Percentiles rank a stretch among this genome's conserved stretches.
phyloP scores from a whole-genome alignment of 805 yeast genomes.

The Ogataea salicorniae region DNA sequence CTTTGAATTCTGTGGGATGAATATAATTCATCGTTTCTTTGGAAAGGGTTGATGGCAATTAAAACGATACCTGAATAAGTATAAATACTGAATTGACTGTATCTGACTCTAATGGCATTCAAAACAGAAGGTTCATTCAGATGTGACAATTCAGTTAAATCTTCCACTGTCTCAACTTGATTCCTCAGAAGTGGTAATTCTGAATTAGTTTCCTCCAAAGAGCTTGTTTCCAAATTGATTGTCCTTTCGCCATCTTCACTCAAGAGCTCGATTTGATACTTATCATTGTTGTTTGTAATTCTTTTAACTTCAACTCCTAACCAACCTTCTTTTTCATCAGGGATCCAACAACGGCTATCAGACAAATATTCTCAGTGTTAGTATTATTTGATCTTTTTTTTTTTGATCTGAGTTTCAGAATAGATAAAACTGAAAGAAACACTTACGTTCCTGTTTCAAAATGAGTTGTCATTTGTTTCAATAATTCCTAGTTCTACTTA shows the following conservation, averaged over 20 bases:
- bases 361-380: background rate
- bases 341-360: conserved; percentile 72
- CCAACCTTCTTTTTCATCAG: conserved; percentile 72
- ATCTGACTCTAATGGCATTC: conserved; percentile 87
- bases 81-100: conserved; percentile 84
- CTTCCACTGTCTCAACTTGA: conserved; percentile 93
- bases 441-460: conserved; percentile 52
- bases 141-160: conserved; percentile 85
- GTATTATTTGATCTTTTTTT: conserved; percentile 3
- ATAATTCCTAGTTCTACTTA: no score
- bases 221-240: conserved; percentile 43
- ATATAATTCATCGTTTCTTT: conserved; percentile 83
- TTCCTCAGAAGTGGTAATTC: conserved; percentile 79
- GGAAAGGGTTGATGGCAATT: conserved; percentile 95
- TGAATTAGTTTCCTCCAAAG: conserved; percentile 46
- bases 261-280: conserved; percentile 45
- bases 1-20: conserved; percentile 92
- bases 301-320: conserved; percentile 57
- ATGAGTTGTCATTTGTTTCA: conserved; percentile 19
- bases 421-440: background rate
- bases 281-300: conserved; percentile 36
- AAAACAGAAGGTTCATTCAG: conserved; percentile 94
- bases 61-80: conserved; percentile 96
- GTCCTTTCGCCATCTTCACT: conserved; percentile 46
- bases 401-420: no score